phyloP scores from a whole-genome alignment of 345 rosid genomes.

The sweet orange (Citrus sinensis) region DVS_A1.0 CM039165.1:38325501-38326000 shows the following conservation, averaged over 20 bases:
- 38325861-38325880: conserved; percentile 98
- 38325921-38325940: neutral
- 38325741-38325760: neutral
- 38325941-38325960: neutral
- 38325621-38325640: neutral
- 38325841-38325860: conserved; percentile 89
- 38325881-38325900: conserved; percentile 94
- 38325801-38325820: conserved; percentile 45
- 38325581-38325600: too few species aligned
- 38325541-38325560: too few species aligned
- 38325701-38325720: neutral
- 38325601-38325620: neutral
- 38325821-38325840: conserved; percentile 81
- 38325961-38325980: neutral
- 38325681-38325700: neutral
- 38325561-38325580: too few species aligned
- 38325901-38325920: conserved; percentile 92
- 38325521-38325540: too few species aligned
- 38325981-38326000: neutral
- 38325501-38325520: too few species aligned
- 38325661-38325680: neutral
- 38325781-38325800: neutral
- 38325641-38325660: neutral
- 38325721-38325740: neutral
- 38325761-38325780: neutral